Conservation (phyloP, 192 early-diverging fungal species). For the Linnemannia hyalina region DNA sequence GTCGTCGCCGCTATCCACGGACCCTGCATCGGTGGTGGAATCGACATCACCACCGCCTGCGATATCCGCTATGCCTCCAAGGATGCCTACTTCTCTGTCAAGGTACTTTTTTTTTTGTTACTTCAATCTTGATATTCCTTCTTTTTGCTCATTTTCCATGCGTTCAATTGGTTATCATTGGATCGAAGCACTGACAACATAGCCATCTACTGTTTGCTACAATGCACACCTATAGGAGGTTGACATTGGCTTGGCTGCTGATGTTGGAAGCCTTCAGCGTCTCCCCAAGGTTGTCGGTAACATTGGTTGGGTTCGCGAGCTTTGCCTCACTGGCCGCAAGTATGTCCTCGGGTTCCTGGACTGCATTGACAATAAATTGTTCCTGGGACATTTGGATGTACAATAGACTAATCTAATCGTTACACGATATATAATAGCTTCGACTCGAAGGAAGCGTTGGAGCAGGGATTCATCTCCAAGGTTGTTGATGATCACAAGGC, state of each 20-base stretch:
- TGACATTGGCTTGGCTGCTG: constrained; percentile 94
- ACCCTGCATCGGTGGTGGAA: constrained; percentile 86
- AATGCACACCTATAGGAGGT: constrained; percentile 70
- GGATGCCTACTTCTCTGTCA: constrained; percentile 87
- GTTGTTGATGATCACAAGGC: constrained; percentile 34
- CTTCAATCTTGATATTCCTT: not conserved
- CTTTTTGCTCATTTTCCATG: not conserved
- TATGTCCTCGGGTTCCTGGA: constrained; percentile 26
- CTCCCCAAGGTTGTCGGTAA: constrained; percentile 96
- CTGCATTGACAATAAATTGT: too few relatives aligned
- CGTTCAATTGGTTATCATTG: not conserved
- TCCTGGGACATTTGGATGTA: not conserved
- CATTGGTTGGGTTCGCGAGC: constrained; percentile 90
- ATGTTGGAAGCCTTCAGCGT: constrained; percentile 93
- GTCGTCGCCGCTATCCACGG: constrained; percentile 92
- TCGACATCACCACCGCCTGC: constrained; percentile 92
- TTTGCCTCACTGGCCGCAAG: constrained; percentile 87
- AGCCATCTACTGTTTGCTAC: not conserved
- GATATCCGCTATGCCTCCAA: constrained; percentile 88
- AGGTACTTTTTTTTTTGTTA: constrained; percentile 56
- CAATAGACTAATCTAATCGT: constrained; percentile 54
- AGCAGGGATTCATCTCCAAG: constrained; percentile 62
- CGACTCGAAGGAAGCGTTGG: constrained; percentile 71
- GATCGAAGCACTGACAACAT: not conserved
- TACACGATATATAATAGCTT: constrained; percentile 59